Evolutionary conservation across 345 rosid species (phyloP), one percentile per base, ranked within the genome.

Genomic region (Eucalyptus pauciflora): DNA sequence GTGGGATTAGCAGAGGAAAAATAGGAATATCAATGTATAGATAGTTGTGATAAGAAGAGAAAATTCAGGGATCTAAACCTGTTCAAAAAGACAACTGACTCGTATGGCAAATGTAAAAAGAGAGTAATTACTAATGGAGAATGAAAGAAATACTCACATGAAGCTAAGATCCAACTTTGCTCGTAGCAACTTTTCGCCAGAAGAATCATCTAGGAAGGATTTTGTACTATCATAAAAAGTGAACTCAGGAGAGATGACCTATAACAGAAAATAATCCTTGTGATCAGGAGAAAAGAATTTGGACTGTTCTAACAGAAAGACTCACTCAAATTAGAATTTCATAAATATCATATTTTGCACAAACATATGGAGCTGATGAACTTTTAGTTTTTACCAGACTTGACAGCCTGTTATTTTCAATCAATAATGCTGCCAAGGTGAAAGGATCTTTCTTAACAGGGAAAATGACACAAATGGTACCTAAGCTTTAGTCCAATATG

Each of bases 161-260:
- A 98, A 98, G 93, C 95, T 97, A 89, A 97, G 92, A 92, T 98
- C 99, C 98, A 97, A 90, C 92, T 95, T 98, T 71, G 97, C 99
- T 69, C 99, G 97, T 71, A 98, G 92, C 93, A 98, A 99, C 96
- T 93, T 97, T 95, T 98, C 99, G 58, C 96, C 95, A 29, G 95
- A 92, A 49, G 96, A 94, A 94, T 96, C 97, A 89, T 96, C 98
- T 88, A 98, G 88, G 89, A 95, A 94, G 85, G 99, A 96, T 91
- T 98, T 98, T 81, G 98, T 94, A 88, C 99, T 96, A 91, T 98
- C 99, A 93, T 94, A 98, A 92, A 98, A 98, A 18, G 98, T 98
- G 90, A 98, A 96, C 93, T 98, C 99, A 3, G 99, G 96, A 91
- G 99, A 93, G 89, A 98, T 95, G 90, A 98, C 95, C 99, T 98